A percentile compares a stretch with the other conserved stretches of the same genome.
phyloP scores from a whole-genome alignment of 1,284 basidiomycete genomes.

The Cutaneotrichosporon mucoides region DNA sequence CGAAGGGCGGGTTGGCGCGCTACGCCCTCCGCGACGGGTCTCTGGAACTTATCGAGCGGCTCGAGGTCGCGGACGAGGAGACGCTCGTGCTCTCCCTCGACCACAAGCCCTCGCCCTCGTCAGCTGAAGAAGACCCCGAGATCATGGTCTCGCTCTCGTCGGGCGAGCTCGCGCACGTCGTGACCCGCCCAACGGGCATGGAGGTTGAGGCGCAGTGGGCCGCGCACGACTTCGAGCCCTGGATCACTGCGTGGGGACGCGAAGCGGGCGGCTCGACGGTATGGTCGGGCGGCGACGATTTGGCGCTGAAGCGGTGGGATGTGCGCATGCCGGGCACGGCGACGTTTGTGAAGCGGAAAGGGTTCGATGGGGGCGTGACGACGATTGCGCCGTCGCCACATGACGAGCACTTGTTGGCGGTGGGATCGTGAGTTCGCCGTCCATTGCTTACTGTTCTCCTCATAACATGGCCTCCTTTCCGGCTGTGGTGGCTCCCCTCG shows the following conservation, averaged over 20 bases:
- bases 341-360: slow-evolving; percentile 68
- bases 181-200: slow-evolving; percentile 48
- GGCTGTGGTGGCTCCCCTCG: no score
- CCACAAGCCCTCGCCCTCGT: not conserved
- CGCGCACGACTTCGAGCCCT: slow-evolving; percentile 91
- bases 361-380: slow-evolving; percentile 91
- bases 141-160: slow-evolving; percentile 63
- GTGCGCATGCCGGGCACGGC: slow-evolving; percentile 63
- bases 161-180: slow-evolving; percentile 64
- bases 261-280: slow-evolving; percentile 58
- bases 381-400: slow-evolving; percentile 80
- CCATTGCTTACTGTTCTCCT: not conserved
- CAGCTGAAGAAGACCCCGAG: not conserved
- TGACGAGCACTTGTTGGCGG: slow-evolving; percentile 75
- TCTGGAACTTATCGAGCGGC: slow-evolving; percentile 45
- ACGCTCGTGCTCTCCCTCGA: slow-evolving; percentile 55
- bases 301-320: slow-evolving; percentile 89
- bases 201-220: slow-evolving; percentile 63
- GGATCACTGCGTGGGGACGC: slow-evolving; percentile 89
- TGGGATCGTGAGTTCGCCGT: slow-evolving; percentile 59
- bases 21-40: slow-evolving; percentile 51
- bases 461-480: no score
- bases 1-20: slow-evolving; percentile 69
- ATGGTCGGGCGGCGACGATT: slow-evolving; percentile 93
- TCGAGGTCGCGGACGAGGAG: slow-evolving; percentile 38